phyloP scores from a whole-genome alignment of 176 grass and related monocot species.

The barley (Hordeum vulgare) region MorexV3_pseudomolecules_assembly NC_058521.1:543566484-543566983 shows the following conservation, averaged over 20 bases:
- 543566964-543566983: not conserved
- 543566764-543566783: not conserved
- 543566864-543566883: not conserved
- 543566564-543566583: no score
- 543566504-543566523: no score
- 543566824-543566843: not conserved
- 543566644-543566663: no score
- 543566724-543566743: not conserved
- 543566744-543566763: not conserved
- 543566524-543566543: no score
- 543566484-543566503: no score
- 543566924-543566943: not conserved
- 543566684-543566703: no score
- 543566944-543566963: not conserved
- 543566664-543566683: no score
- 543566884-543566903: not conserved
- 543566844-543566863: not conserved
- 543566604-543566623: no score
- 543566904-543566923: not conserved
- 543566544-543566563: no score
- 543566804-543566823: not conserved
- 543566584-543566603: no score
- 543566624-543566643: no score
- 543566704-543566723: no score
- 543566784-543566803: not conserved